phyloP scores from a whole-genome alignment of 179 eudicot genomes.

The Amaranthus tricolor region DNA sequence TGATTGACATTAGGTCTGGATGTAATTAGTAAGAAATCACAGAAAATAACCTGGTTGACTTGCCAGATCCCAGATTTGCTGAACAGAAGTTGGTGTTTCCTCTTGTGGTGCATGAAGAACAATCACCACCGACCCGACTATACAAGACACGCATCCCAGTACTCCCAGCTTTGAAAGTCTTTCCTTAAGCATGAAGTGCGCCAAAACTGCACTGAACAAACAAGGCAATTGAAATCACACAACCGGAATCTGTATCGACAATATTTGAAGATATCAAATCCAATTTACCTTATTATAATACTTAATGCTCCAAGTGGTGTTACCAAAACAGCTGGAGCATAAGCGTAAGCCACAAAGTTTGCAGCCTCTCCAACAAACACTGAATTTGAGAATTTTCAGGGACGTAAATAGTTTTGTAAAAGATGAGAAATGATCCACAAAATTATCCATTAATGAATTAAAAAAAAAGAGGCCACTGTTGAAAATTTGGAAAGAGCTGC shows the following conservation, averaged over 20 bases:
- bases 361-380: constrained; percentile 91
- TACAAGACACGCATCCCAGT: constrained; percentile 77
- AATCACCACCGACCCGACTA: constrained; percentile 77
- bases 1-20: not conserved
- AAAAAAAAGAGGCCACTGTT: not conserved
- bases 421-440: not conserved
- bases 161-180: constrained; percentile 55
- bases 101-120: constrained; percentile 92
- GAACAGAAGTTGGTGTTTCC: constrained; percentile 60
- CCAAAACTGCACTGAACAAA: constrained; percentile 78
- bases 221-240: constrained; percentile 24
- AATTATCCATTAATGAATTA: not conserved
- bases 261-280: constrained; percentile 6
- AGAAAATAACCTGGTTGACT: constrained; percentile 64
- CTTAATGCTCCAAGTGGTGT: constrained; percentile 97
- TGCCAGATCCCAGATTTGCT: constrained; percentile 76
- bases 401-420: not conserved
- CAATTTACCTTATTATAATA: constrained; percentile 78
- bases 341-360: constrained; percentile 87
- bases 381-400: constrained; percentile 25
- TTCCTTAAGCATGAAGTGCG: constrained; percentile 79
- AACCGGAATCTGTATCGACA: constrained; percentile 6
- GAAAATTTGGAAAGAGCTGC: not conserved
- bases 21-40: not conserved
- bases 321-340: constrained; percentile 93